phyloP scores from a whole-genome alignment of 2,329 filamentous ascomycete species.

The Periconia sp. region DNA sequence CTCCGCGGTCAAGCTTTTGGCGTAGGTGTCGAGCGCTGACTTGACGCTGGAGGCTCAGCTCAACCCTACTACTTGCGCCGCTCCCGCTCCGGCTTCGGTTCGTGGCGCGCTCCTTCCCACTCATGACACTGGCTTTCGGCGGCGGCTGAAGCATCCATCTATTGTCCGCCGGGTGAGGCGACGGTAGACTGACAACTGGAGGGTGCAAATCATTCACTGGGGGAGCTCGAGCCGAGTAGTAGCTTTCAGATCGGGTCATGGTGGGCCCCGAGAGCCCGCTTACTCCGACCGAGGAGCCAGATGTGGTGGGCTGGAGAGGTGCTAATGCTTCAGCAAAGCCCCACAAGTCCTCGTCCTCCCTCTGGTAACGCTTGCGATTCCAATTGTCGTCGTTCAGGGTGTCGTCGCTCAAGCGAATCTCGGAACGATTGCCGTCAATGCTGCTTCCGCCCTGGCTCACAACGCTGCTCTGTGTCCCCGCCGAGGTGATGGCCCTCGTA shows the following conservation, averaged over 20 bases:
- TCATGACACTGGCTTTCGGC: constrained; percentile 89
- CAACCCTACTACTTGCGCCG: constrained; percentile 48
- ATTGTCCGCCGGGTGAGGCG: constrained; percentile 71
- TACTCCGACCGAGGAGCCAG: constrained; percentile 39
- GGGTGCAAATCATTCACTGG: constrained; percentile 87
- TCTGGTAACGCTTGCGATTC: constrained; percentile 81
- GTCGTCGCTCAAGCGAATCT: constrained; percentile 40
- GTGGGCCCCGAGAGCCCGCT: constrained; percentile 34
- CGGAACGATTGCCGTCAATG: constrained; percentile 31
- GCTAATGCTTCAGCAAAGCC: constrained; percentile 61
- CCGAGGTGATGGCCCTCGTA: constrained; percentile 65
- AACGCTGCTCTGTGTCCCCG: constrained; percentile 57
- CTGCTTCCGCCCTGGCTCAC: constrained; percentile 55
- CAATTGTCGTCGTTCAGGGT: constrained; percentile 60
- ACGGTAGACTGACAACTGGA: constrained; percentile 79
- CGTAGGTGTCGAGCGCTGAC: constrained; percentile 46
- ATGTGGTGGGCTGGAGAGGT: constrained; percentile 38
- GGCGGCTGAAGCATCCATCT: constrained; percentile 94
- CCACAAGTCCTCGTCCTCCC: constrained; percentile 89
- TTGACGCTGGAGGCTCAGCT: constrained; percentile 45
- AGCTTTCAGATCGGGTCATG: constrained; percentile 40
- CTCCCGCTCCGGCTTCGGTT: constrained; percentile 64
- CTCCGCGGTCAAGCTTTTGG: constrained; percentile 42
- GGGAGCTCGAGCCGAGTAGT: constrained; percentile 58
- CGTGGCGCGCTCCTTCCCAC: constrained; percentile 74